phyloP scores from a whole-genome alignment of 2,329 filamentous ascomycete species.

The Lasiodiplodia theobromae region DNA sequence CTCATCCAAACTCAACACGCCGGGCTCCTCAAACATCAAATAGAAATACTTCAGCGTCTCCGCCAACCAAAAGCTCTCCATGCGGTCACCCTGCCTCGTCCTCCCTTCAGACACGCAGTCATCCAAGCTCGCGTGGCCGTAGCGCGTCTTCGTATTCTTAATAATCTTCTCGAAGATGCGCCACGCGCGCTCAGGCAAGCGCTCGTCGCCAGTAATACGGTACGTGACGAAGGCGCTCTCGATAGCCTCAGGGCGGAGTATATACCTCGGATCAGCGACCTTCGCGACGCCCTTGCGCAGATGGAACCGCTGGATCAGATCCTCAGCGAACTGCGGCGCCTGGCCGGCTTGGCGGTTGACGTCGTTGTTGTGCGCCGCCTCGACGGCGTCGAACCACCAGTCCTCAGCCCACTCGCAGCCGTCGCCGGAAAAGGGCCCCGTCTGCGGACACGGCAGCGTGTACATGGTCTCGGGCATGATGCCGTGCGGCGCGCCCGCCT shows the following conservation, averaged over 20 bases:
- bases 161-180: slow-evolving; percentile 57
- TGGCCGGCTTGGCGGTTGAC: neutral
- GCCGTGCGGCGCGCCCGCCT: slow-evolving; percentile 58
- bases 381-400: slow-evolving; percentile 63
- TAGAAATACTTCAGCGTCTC: slow-evolving; percentile 61
- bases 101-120: slow-evolving; percentile 48
- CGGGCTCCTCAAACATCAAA: slow-evolving; percentile 53
- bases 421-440: slow-evolving; percentile 33
- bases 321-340: neutral
- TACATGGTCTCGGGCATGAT: slow-evolving; percentile 69
- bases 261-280: slow-evolving; percentile 23
- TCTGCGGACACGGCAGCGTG: slow-evolving; percentile 57
- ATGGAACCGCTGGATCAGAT: neutral
- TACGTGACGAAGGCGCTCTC: slow-evolving; percentile 66
- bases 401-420: slow-evolving; percentile 63
- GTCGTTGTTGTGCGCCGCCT: slow-evolving; percentile 47
- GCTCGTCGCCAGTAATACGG: slow-evolving; percentile 55
- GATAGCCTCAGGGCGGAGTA: slow-evolving; percentile 60
- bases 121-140: slow-evolving; percentile 54
- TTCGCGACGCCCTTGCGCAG: slow-evolving; percentile 26
- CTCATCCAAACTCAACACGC: slow-evolving; percentile 53
- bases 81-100: slow-evolving; percentile 51
- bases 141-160: slow-evolving; percentile 50
- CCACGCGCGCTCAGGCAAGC: slow-evolving; percentile 55
- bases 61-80: slow-evolving; percentile 59